Evolutionary conservation across 371 early-diverging fungal species (phyloP).

Genomic region (Mortierella sp.): DNA sequence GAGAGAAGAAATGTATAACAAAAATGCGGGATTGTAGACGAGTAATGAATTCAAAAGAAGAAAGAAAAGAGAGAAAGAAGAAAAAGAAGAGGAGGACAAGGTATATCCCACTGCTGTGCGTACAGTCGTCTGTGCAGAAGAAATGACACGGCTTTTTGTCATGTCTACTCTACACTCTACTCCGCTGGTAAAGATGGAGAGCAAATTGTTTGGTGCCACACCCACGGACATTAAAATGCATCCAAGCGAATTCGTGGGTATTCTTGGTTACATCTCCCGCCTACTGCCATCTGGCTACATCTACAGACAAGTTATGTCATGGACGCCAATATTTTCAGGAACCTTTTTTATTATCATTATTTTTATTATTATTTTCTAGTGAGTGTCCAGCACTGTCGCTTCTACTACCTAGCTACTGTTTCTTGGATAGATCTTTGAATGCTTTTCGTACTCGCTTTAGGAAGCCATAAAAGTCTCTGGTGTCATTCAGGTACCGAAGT

Average conservation of each 20-base stretch:
- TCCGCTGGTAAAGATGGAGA: not conserved
- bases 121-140: conserved; percentile 7
- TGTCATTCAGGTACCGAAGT: conserved; percentile 36
- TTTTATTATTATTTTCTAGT: not conserved
- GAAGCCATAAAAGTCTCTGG: conserved; percentile 48
- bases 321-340: too few relatives aligned
- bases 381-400: not conserved
- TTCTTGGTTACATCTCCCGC: not conserved
- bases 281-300: not conserved
- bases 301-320: not conserved
- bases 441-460: conserved; percentile 38
- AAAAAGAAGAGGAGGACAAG: not conserved
- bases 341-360: not conserved
- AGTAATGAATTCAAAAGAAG: not conserved
- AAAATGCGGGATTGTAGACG: too few relatives aligned
- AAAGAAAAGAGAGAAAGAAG: not conserved
- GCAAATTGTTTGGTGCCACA: not conserved
- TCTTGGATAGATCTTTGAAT: conserved; percentile 34
- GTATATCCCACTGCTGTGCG: not conserved
- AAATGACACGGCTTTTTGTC: too few relatives aligned
- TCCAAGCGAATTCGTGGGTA: not conserved
- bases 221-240: not conserved
- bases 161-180: not conserved
- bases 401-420: conserved; percentile 1
- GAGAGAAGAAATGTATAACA: too few relatives aligned